Base-by-base conservation (phyloP, 768 basidiomycete species). In the Leucocoprinus leucothites region DNA sequence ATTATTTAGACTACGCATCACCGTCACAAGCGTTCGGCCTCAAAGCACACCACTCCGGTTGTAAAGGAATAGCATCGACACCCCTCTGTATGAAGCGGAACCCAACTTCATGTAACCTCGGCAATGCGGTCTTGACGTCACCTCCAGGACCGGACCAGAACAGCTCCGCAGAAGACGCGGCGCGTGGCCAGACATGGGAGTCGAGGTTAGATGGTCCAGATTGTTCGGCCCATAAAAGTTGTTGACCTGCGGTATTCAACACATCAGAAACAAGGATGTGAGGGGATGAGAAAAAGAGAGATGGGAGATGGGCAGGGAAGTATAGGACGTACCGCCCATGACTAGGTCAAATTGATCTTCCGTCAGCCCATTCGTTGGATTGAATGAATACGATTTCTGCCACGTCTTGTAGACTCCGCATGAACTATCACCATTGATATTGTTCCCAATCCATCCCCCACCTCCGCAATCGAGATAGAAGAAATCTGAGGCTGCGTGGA, bases 381-480 rank as follows among this genome's bases (percentile, higher is more conserved):
- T 56, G 18, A 56, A 48, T 24, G 53, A 55, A 25, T 56, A 57
- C 52, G 87, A 86, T 69, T 82, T 79, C 63, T 87, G 82, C 89
- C 89, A 92, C 5, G 83, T 83, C 68, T 89, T 89, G 81, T 85
- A 89, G 0, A 87, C 86, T 61, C 86, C 85, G 63, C 86, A 89
- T 85, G 87, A 89, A 61, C 82, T 84, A 57, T 82, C 82, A 3
- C 81, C 78, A 50, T 53, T 19, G 44, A 60, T 71, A 59, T 67
- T 61, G 28, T 79, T 66, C 0, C 86, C 87, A 9, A 89, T 69
- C 86, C 87, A 91, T 25, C 76, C 83, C 7, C 89, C 89, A 1
- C 68, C 82, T 34, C 89, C 89, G 59, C 87, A 89, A 61, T 91
- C 89, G 22, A 92, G 80, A 68, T 92, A 92, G 72, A 92, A 91